phyloP scores from a whole-genome alignment of 202 grass and related monocot genomes.

The Bolboschoenoplectus hybrid region DNA sequence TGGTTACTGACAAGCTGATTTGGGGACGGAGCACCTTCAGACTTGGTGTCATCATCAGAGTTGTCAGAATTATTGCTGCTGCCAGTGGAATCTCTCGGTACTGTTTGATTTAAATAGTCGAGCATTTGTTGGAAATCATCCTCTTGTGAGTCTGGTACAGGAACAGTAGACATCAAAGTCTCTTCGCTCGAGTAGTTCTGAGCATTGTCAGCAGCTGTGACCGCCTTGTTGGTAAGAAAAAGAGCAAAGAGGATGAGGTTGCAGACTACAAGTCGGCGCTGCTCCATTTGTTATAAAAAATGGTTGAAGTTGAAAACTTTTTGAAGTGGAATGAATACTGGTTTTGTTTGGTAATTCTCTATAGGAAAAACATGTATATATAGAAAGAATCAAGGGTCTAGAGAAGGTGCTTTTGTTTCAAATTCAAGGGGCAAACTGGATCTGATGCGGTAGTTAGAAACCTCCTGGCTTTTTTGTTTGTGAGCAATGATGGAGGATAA shows the following conservation, averaged over 20 bases:
- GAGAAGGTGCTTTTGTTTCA: background rate
- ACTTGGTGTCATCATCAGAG: background rate
- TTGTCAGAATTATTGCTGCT: background rate
- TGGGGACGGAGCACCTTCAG: background rate
- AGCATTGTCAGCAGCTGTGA: background rate
- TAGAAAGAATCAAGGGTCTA: background rate
- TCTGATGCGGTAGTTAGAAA: conserved; percentile 25
- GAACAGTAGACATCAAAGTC: background rate
- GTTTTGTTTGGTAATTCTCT: conserved; percentile 13
- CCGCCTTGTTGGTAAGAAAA: background rate
- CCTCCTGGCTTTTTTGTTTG: background rate
- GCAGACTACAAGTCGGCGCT: background rate
- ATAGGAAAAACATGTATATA: background rate
- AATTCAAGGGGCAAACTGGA: background rate
- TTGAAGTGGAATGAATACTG: background rate
- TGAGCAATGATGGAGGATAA: conserved; percentile 6
- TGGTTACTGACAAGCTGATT: background rate
- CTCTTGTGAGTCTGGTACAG: background rate
- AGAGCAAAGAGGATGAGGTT: conserved; percentile 6
- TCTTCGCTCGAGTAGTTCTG: background rate
- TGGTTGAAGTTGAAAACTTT: background rate
- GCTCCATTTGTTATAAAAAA: background rate
- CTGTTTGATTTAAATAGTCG: conserved; percentile 10
- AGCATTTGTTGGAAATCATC: conserved; percentile 17
- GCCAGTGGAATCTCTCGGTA: background rate